Evolutionary conservation across 306 rosid genomes (phyloP).

Genomic region (Cajanus cajan): DNA sequence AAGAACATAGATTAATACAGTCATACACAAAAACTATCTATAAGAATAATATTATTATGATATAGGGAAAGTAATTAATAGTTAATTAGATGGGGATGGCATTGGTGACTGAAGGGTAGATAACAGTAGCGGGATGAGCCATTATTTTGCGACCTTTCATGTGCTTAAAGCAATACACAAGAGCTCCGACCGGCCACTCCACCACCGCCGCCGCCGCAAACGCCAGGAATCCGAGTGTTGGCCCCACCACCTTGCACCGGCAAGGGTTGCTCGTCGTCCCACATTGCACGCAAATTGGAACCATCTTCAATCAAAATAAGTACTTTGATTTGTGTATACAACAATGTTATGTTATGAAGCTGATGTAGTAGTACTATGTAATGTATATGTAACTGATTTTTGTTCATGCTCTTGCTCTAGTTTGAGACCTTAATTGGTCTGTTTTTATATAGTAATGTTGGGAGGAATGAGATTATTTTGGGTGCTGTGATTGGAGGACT

Average conservation of each 20-base stretch:
- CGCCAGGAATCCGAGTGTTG: conserved; percentile 66
- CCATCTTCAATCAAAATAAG: conserved; percentile 25
- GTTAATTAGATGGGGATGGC: conserved; percentile 16
- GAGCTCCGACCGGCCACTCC: conserved; percentile 85
- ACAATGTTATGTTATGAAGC: no score
- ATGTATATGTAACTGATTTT: not conserved
- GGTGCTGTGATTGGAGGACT: not conserved
- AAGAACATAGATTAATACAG: no score
- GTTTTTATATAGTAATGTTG: not conserved
- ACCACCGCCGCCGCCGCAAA: conserved; percentile 58
- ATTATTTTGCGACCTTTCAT: conserved; percentile 72
- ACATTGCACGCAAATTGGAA: conserved; percentile 62
- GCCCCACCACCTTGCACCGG: conserved; percentile 86
- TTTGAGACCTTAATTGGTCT: not conserved
- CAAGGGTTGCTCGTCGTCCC: conserved; percentile 73
- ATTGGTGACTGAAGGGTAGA: conserved; percentile 58
- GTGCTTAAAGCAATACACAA: conserved; percentile 54
- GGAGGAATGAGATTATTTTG: not conserved
- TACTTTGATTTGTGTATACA: no score
- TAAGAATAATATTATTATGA: no score
- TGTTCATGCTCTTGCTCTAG: not conserved
- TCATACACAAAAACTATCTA: no score
- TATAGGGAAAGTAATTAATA: no score
- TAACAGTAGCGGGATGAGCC: conserved; percentile 59
- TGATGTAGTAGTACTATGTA: not conserved